These are phyloP conservation scores for Dothidotthia symphoricarpi DNA, from an alignment of 2,329 filamentous ascomycete species.

Conservation along the genomic window DNA sequence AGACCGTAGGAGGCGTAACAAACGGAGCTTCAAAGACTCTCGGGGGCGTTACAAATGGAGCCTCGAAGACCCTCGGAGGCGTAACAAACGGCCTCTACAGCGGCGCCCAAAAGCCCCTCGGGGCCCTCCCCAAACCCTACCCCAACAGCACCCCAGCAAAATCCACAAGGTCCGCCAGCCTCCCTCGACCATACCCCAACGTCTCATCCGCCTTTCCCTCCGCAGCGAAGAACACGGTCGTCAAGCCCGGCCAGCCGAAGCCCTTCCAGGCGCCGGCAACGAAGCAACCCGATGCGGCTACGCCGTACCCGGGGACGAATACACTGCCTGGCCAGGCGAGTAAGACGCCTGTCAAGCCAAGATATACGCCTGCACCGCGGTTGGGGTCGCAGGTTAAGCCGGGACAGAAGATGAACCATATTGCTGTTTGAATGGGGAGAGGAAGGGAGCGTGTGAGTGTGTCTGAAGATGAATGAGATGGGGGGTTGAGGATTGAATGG, in stretches of 20 bases:
- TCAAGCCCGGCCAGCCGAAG: slow-evolving; percentile 28
- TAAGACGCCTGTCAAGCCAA: slow-evolving; percentile 24
- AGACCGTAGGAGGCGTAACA: slow-evolving; percentile 8
- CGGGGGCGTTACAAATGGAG: slow-evolving; percentile 6
- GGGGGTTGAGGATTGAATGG: too few species aligned
- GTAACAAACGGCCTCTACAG: slow-evolving; percentile 6
- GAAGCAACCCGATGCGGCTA: slow-evolving; percentile 13
- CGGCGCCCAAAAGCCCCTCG: slow-evolving; percentile 6
- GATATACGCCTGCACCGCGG: slow-evolving; percentile 26
- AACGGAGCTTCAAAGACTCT: slow-evolving; percentile 3
- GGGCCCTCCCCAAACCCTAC: slow-evolving; percentile 4
- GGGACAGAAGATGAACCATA: slow-evolving; percentile 33
- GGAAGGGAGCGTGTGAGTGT: too few species aligned
- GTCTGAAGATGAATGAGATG: too few species aligned
- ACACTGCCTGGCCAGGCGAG: slow-evolving; percentile 29
- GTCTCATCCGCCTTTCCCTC: slow-evolving; percentile 9
- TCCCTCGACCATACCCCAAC: slow-evolving; percentile 18
- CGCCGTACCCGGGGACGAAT: slow-evolving; percentile 33
- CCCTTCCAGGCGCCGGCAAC: slow-evolving; percentile 22
- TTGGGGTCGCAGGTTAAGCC: slow-evolving; percentile 23
- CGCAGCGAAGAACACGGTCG: slow-evolving; percentile 27
- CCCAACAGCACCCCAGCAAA: too few species aligned
- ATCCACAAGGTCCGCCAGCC: slow-evolving; percentile 7
- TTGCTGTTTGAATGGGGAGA: slow-evolving; percentile 18
- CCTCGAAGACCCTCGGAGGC: background rate